phyloP scores from a whole-genome alignment of 768 basidiomycete species.

The Lactarius evosmus region DNA sequence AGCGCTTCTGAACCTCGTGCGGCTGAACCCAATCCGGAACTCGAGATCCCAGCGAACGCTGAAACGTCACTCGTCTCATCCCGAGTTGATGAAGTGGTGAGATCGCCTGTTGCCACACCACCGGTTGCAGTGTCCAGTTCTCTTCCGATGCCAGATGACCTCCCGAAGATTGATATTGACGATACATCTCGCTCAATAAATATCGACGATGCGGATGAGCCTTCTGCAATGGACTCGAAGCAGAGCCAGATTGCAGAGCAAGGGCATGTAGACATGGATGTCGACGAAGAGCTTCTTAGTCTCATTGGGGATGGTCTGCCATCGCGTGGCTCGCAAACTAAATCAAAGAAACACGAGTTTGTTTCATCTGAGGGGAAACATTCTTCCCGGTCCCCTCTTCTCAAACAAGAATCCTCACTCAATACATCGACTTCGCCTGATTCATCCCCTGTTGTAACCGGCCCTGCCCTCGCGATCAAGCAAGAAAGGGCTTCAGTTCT shows the following conservation, averaged over 20 bases:
- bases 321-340: constrained; percentile 21
- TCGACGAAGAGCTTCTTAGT: constrained; percentile 63
- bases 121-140: background rate
- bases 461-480: constrained; percentile 26
- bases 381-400: background rate
- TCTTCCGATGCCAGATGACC: background rate
- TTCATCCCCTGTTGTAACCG: constrained; percentile 20
- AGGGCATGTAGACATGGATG: constrained; percentile 51
- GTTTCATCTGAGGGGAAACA: constrained; percentile 5
- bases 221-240: constrained; percentile 1
- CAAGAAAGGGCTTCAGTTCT: constrained; percentile 58
- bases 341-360: constrained; percentile 16
- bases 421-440: constrained; percentile 16
- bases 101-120: background rate
- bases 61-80: background rate
- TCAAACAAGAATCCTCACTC: constrained; percentile 10
- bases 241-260: constrained; percentile 1
- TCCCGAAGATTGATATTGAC: background rate
- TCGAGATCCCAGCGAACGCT: background rate
- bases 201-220: constrained; percentile 7
- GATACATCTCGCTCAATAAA: background rate
- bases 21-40: background rate
- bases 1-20: background rate
- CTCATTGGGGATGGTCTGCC: constrained; percentile 49
- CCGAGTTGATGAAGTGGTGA: background rate